phyloP scores from a whole-genome alignment of 257 asterid species.

The Cynanchum wilfordii region DNA sequence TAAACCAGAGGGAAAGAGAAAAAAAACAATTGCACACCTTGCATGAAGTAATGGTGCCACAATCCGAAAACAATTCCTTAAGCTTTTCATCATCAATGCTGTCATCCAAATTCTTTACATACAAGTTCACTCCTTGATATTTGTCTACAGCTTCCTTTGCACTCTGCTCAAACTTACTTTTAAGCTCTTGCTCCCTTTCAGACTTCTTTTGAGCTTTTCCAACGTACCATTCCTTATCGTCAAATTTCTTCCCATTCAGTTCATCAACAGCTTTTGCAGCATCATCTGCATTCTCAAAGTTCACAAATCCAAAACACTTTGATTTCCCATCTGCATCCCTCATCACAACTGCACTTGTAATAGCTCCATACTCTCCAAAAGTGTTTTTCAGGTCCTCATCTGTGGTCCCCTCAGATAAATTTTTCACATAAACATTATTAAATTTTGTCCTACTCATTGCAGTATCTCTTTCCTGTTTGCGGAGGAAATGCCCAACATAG shows the following conservation, averaged over 20 bases:
- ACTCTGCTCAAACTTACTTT: conserved; percentile 35
- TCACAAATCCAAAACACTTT: conserved; percentile 52
- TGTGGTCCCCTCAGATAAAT: conserved; percentile 40
- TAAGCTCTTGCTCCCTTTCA: conserved; percentile 56
- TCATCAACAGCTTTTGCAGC: conserved; percentile 54
- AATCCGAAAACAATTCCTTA: conserved; percentile 44
- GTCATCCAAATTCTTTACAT: conserved; percentile 57
- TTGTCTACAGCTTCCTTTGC: conserved; percentile 46
- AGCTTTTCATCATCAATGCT: conserved; percentile 52
- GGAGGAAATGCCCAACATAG: conserved; percentile 46
- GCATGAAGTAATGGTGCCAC: conserved; percentile 48
- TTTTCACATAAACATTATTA: conserved; percentile 55
- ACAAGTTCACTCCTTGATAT: conserved; percentile 43
- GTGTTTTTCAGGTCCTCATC: conserved; percentile 43
- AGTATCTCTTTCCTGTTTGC: conserved; percentile 46
- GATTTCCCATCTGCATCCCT: conserved; percentile 52
- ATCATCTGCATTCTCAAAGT: conserved; percentile 50
- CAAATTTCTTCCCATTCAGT: conserved; percentile 42
- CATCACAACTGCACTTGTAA: conserved; percentile 58
- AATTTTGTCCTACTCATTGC: conserved; percentile 25
- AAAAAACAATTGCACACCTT: conserved; percentile 32
- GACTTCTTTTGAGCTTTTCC: conserved; percentile 56
- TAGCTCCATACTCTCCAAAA: conserved; percentile 47
- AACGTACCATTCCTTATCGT: conserved; percentile 51
- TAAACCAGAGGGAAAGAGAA: background rate